Evolutionary conservation across 176 grass and related monocot genomes (phyloP).

Genomic region (Oryza brachyantha): DNA sequence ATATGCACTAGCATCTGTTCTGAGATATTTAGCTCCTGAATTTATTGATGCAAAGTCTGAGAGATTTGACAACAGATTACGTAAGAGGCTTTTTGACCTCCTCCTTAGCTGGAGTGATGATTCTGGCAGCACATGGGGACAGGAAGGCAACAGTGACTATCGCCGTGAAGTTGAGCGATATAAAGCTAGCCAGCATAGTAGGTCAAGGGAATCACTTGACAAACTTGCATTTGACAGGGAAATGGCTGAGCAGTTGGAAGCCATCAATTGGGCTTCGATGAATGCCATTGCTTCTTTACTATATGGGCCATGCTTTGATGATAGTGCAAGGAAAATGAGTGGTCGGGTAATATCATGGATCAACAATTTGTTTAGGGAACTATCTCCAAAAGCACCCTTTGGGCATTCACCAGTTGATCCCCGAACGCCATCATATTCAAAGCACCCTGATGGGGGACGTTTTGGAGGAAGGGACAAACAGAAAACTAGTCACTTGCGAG

Average conservation of each 20-base stretch:
- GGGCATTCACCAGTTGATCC: slow-evolving; percentile 90
- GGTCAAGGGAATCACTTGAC: slow-evolving; percentile 94
- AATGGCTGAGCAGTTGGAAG: slow-evolving; percentile 83
- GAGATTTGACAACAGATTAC: slow-evolving; percentile 74
- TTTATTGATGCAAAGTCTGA: slow-evolving; percentile 87
- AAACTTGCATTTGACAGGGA: slow-evolving; percentile 95
- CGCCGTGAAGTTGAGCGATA: slow-evolving; percentile 92
- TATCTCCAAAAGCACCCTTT: slow-evolving; percentile 60
- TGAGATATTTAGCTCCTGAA: slow-evolving; percentile 91
- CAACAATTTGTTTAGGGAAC: slow-evolving; percentile 74
- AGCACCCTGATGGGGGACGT: slow-evolving; percentile 68
- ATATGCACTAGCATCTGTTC: slow-evolving; percentile 81
- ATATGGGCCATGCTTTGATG: slow-evolving; percentile 98
- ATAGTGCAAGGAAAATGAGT: slow-evolving; percentile 91
- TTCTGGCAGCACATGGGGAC: slow-evolving; percentile 66
- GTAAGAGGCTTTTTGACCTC: slow-evolving; percentile 88
- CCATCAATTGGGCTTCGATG: slow-evolving; percentile 90
- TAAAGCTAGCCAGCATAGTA: slow-evolving; percentile 73
- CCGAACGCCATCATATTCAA: slow-evolving; percentile 82
- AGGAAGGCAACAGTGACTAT: slow-evolving; percentile 66
- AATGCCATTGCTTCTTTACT: slow-evolving; percentile 93
- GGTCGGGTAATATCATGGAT: slow-evolving; percentile 84
- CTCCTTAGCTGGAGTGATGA: slow-evolving; percentile 94
- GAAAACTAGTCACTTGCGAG: slow-evolving; percentile 70
- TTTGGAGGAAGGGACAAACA: slow-evolving; percentile 77